Conservation (phyloP, 1,284 basidiomycete genomes). For the Rhodotorula glutinis region DNA sequence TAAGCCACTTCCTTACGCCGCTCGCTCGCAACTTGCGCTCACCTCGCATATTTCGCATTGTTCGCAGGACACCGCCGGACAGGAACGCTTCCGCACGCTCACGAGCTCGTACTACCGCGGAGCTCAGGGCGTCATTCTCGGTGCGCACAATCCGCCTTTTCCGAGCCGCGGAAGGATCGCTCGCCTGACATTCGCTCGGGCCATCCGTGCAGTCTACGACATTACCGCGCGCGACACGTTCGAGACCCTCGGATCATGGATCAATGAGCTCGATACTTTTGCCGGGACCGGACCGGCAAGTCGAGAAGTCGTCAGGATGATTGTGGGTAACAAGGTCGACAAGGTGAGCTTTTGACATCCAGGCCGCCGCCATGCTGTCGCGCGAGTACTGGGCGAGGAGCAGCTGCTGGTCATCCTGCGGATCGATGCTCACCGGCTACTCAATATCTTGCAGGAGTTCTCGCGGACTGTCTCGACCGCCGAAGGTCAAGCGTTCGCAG, state of each 20-base stretch:
- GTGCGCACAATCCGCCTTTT: no score
- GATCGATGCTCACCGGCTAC: not conserved
- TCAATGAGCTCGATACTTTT: constrained; percentile 90
- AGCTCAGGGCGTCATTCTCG: constrained; percentile 88
- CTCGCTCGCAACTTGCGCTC: not conserved
- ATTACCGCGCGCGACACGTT: constrained; percentile 87
- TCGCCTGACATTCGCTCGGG: not conserved
- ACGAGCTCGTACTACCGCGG: constrained; percentile 89
- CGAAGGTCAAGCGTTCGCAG: constrained; percentile 78
- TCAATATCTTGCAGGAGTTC: constrained; percentile 61
- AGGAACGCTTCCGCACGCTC: constrained; percentile 86
- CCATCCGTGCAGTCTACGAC: constrained; percentile 72
- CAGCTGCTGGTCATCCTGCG: no score
- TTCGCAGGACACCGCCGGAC: constrained; percentile 78
- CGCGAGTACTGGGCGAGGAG: no score
- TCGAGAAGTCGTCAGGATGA: constrained; percentile 75
- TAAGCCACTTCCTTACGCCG: constrained; percentile 27
- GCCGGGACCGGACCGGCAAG: constrained; percentile 51
- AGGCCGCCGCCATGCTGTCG: no score
- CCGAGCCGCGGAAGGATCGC: no score
- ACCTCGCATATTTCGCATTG: fast-evolving
- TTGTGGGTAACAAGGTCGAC: constrained; percentile 93
- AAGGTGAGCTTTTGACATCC: constrained; percentile 57
- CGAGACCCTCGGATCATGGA: constrained; percentile 86
- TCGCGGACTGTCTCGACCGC: constrained; percentile 77